phyloP scores from a whole-genome alignment of 2,329 filamentous ascomycete genomes.

The Hypoxylon sp. region DNA sequence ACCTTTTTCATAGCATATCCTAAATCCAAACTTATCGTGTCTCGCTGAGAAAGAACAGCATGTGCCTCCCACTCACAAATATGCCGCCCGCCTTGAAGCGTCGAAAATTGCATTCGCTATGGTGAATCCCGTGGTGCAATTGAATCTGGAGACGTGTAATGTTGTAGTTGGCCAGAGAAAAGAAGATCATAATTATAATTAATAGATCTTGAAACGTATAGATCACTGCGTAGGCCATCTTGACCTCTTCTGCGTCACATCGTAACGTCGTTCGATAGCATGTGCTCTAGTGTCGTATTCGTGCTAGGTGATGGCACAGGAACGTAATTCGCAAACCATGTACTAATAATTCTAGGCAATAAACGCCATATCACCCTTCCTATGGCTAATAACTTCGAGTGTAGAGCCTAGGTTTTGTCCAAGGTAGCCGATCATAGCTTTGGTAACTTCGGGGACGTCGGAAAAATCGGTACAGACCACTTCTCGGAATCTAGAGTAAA shows the following conservation, averaged over 20 bases:
- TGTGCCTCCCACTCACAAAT: conserved; percentile 8
- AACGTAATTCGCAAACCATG: conserved; percentile 14
- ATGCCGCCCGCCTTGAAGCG: conserved; percentile 30
- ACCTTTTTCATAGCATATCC: conserved; percentile 15
- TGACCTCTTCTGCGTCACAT: conserved; percentile 35
- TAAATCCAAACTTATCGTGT: conserved; percentile 11
- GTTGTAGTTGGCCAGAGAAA: conserved; percentile 11
- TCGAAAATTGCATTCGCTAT: conserved; percentile 31
- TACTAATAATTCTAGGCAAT: conserved; percentile 24
- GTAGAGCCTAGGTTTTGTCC: conserved; percentile 61
- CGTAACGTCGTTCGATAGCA: conserved; percentile 37
- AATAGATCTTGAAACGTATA: conserved; percentile 37
- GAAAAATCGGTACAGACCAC: conserved; percentile 58
- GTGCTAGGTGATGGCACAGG: conserved; percentile 11
- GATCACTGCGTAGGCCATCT: conserved; percentile 25
- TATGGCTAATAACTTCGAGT: conserved; percentile 60
- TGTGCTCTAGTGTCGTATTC: conserved; percentile 6
- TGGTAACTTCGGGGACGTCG: conserved; percentile 61
- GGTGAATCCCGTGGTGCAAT: conserved; percentile 11
- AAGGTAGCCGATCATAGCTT: conserved; percentile 63
- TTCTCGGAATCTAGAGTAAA: conserved; percentile 62
- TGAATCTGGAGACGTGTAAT: conserved; percentile 9
- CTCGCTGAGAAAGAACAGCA: conserved; percentile 20
- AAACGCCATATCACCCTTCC: conserved; percentile 55
- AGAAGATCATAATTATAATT: conserved; percentile 30